These are phyloP conservation scores for Calonectria hawksworthii DNA, from an alignment of 2,329 filamentous ascomycete genomes.

Conservation along the genomic window DNA sequence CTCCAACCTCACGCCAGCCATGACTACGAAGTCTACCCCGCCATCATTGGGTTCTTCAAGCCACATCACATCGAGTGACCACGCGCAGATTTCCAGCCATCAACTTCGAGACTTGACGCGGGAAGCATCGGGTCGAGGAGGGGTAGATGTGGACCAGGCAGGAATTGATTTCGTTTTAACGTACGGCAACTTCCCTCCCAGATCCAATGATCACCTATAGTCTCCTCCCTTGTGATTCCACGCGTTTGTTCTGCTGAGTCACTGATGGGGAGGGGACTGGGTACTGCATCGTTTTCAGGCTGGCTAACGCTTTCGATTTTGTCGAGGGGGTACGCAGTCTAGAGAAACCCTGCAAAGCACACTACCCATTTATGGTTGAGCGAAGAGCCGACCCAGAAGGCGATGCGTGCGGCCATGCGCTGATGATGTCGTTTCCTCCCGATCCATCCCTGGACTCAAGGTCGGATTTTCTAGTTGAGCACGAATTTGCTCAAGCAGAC, in stretches of 20 bases:
- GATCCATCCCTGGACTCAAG: constrained; percentile 67
- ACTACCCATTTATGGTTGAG: constrained; percentile 84
- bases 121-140: constrained; percentile 49
- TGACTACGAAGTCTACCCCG: constrained; percentile 59
- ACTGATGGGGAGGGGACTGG: constrained; percentile 1
- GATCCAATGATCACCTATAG: constrained; percentile 72
- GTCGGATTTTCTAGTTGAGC: constrained; percentile 67
- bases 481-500: constrained; percentile 54
- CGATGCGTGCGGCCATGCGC: constrained; percentile 86
- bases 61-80: constrained; percentile 33
- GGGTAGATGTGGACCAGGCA: constrained; percentile 82
- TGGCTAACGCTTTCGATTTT: constrained; percentile 61
- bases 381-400: constrained; percentile 70
- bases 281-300: constrained; percentile 39
- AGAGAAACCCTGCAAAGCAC: constrained; percentile 93
- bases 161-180: constrained; percentile 93
- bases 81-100: constrained; percentile 48
- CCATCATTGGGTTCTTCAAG: constrained; percentile 54
- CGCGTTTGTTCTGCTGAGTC: constrained; percentile 35
- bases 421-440: constrained; percentile 94
- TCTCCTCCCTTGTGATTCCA: constrained; percentile 68
- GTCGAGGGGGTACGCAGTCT: constrained; percentile 71
- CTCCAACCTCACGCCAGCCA: constrained; percentile 62
- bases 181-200: constrained; percentile 77
- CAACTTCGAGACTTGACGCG: constrained; percentile 46